Evolutionary conservation across 768 basidiomycete genomes (phyloP).

Genomic region (Amanita molliuscula): DNA sequence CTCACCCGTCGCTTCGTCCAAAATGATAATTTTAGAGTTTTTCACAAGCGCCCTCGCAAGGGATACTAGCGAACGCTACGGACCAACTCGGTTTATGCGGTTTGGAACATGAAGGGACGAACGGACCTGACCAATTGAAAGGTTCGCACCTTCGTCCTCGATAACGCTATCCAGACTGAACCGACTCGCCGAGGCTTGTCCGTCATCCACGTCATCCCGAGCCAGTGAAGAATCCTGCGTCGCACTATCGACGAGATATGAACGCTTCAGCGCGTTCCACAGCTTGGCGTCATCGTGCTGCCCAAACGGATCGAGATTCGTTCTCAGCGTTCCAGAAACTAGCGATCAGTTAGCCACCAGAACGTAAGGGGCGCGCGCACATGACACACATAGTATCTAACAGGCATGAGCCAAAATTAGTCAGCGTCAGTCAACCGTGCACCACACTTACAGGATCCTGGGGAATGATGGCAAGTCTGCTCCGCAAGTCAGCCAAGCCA

Average conservation of each 20-base stretch:
- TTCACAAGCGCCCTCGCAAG: conserved; percentile 87
- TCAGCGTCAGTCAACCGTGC: conserved; percentile 4
- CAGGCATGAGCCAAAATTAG: conserved; percentile 8
- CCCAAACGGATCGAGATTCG: conserved; percentile 87
- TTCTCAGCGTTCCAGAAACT: conserved; percentile 75
- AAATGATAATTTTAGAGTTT: conserved; percentile 70
- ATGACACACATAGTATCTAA: conserved; percentile 37
- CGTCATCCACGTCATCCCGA: conserved; percentile 25
- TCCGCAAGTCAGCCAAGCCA: conserved; percentile 66
- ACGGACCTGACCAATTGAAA: conserved; percentile 61
- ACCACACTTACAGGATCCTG: conserved; percentile 58
- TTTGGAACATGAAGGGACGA: conserved; percentile 9
- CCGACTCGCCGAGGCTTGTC: conserved; percentile 39
- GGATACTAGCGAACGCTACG: conserved; percentile 71
- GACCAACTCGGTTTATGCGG: background rate
- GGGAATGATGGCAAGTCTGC: conserved; percentile 67
- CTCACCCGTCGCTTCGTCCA: conserved; percentile 82
- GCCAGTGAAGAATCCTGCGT: conserved; percentile 18
- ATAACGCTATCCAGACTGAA: conserved; percentile 79
- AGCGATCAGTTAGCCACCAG: conserved; percentile 9
- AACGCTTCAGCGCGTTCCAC: conserved; percentile 82
- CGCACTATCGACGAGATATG: conserved; percentile 61
- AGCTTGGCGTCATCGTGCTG: conserved; percentile 69
- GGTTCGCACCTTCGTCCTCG: conserved; percentile 79
- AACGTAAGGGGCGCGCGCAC: no score